Evolutionary conservation across 768 basidiomycete species (phyloP).

Genomic region (Mycena albidolilacea): DNA sequence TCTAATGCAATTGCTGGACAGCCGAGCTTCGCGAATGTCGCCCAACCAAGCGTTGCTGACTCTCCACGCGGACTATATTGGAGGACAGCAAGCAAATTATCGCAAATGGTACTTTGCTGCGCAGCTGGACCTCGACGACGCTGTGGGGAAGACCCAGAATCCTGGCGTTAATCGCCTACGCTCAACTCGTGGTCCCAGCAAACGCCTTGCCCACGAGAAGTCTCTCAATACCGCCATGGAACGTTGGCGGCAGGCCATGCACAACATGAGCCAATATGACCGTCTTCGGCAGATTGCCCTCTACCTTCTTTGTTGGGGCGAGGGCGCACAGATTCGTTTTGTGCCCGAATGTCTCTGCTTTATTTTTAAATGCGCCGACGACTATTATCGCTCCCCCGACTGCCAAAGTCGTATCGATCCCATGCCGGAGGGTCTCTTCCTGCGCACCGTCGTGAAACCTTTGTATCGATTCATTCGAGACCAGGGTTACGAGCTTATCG

Average conservation of each 20-base stretch:
- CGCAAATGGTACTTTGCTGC: slow-evolving; percentile 99
- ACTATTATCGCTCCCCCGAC: slow-evolving; percentile 99
- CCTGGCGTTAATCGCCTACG: slow-evolving; percentile 90
- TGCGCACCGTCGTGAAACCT: slow-evolving; percentile 92
- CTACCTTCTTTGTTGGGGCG: slow-evolving; percentile 97
- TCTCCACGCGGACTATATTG: slow-evolving; percentile 98
- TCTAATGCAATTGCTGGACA: slow-evolving; percentile 97
- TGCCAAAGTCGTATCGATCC: slow-evolving; percentile 94
- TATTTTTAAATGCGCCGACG: slow-evolving; percentile 99
- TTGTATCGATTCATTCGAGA: slow-evolving; percentile 97
- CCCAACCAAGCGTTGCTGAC: slow-evolving; percentile 96
- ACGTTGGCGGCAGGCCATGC: slow-evolving; percentile 98
- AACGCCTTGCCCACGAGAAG: slow-evolving; percentile 70
- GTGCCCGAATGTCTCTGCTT: slow-evolving; percentile 97
- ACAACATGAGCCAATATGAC: slow-evolving; percentile 98
- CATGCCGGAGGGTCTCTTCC: slow-evolving; percentile 95
- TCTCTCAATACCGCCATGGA: slow-evolving; percentile 87
- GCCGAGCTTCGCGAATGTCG: slow-evolving; percentile 96
- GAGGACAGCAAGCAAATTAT: slow-evolving; percentile 98
- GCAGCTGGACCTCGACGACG: slow-evolving; percentile 98
- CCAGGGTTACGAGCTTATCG: slow-evolving; percentile 96
- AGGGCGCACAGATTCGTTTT: slow-evolving; percentile 97
- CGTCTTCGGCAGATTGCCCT: slow-evolving; percentile 96
- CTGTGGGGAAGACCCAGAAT: slow-evolving; percentile 92
- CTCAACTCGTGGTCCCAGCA: slow-evolving; percentile 69